Percentiles rank a stretch among this genome's conserved stretches.
phyloP scores from a whole-genome alignment of 1,284 basidiomycete species.

The Vanrija pseudolonga region DNA sequence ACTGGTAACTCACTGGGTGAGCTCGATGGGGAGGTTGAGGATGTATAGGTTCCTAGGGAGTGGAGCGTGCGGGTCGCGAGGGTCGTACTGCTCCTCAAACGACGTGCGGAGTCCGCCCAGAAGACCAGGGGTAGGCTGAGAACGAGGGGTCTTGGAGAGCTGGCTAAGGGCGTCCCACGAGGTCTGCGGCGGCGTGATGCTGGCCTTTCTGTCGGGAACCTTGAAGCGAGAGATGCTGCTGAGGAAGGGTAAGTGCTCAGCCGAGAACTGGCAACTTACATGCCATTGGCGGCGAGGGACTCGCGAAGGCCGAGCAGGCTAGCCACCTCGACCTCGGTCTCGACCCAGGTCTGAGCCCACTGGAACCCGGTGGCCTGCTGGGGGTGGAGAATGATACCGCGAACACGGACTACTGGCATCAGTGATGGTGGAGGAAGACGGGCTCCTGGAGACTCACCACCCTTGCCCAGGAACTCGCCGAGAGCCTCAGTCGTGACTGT shows the following conservation, averaged over 20 bases:
- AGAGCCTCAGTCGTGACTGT: constrained; percentile 33
- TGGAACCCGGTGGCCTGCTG: constrained; percentile 16
- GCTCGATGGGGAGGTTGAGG: constrained; percentile 39
- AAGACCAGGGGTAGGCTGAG: background rate
- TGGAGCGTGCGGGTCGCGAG: constrained; percentile 12
- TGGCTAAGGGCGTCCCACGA: constrained; percentile 11
- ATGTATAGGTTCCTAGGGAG: constrained; percentile 43
- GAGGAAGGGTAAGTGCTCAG: background rate
- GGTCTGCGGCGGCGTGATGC: constrained; percentile 8
- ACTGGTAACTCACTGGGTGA: constrained; percentile 31
- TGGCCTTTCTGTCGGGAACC: background rate
- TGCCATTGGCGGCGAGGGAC: constrained; percentile 26
- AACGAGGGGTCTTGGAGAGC: background rate
- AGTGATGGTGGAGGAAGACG: background rate
- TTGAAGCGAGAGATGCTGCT: constrained; percentile 12
- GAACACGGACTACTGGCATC: constrained; percentile 19
- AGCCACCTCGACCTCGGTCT: constrained; percentile 26
- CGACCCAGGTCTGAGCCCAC: constrained; percentile 40
- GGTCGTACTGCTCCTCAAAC: background rate
- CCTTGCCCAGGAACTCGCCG: constrained; percentile 30
- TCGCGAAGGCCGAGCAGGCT: constrained; percentile 29
- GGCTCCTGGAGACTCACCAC: constrained; percentile 16
- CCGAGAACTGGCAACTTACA: constrained; percentile 23
- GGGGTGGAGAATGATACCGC: constrained; percentile 28
- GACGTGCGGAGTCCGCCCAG: background rate